Evolutionary conservation across 73 alveolate species (phyloP).

Genomic region (Paramecium primaurelia): DNA sequence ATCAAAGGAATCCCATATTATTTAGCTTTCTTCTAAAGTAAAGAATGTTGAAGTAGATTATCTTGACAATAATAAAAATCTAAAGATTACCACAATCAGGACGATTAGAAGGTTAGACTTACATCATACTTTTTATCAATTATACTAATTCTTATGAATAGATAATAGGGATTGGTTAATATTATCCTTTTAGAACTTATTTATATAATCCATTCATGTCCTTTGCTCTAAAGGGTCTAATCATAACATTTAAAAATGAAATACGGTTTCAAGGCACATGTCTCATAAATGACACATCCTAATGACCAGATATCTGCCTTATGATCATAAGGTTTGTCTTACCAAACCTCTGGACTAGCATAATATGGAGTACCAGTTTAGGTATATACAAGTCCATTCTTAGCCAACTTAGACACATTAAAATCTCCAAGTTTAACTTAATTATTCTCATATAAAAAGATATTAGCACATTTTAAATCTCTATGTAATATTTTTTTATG

Average conservation of each 20-base stretch:
- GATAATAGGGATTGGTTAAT: constrained; percentile 66
- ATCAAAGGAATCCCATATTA: not conserved
- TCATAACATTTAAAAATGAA: not conserved
- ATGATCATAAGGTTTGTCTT: constrained; percentile 80
- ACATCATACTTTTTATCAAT: constrained; percentile 51
- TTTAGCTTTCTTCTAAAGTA: not conserved
- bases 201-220: constrained; percentile 79
- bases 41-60: not conserved
- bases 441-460: constrained; percentile 75
- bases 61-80: not conserved
- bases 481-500: constrained; percentile 78
- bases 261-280: constrained; percentile 67
- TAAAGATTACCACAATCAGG: constrained; percentile 52
- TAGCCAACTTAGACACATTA: constrained; percentile 75
- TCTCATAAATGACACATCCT: constrained; percentile 88
- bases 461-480: constrained; percentile 82
- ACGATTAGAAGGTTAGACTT: constrained; percentile 61
- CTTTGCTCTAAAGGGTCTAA: constrained; percentile 80
- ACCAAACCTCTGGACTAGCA: constrained; percentile 87
- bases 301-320: constrained; percentile 89
- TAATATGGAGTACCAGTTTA: constrained; percentile 88
- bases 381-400: constrained; percentile 71
- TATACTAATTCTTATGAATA: constrained; percentile 64
- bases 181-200: constrained; percentile 70
- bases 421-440: constrained; percentile 81